Conservation (phyloP, 1,284 basidiomycete genomes). For the Neotropicomus parvogracilis region DNA sequence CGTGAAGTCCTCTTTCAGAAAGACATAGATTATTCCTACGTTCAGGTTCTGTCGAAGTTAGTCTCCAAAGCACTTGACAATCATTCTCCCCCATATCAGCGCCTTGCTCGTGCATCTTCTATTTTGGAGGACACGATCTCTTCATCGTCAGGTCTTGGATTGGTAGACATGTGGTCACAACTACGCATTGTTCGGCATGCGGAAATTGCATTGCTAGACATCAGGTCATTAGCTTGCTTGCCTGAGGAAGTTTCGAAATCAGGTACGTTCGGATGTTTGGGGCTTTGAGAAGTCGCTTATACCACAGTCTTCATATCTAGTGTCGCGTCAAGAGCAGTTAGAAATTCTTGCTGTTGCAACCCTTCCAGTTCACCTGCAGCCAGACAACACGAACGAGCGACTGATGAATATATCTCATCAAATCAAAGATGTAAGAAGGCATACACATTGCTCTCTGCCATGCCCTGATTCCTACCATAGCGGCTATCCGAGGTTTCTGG, state of each 20-base stretch:
- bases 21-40: constrained; percentile 47
- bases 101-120: constrained; percentile 31
- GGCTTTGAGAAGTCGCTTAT: not conserved
- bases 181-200: constrained; percentile 30
- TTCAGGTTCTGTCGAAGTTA: constrained; percentile 42
- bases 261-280: constrained; percentile 13
- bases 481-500: constrained; percentile 12
- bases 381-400: constrained; percentile 7
- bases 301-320: constrained; percentile 11
- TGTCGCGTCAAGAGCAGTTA: constrained; percentile 23
- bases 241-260: constrained; percentile 1
- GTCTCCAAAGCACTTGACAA: constrained; percentile 39
- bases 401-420: constrained; percentile 19
- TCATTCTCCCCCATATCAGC: constrained; percentile 33
- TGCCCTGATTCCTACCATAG: constrained; percentile 16
- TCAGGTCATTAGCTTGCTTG: constrained; percentile 16
- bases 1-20: constrained; percentile 25
- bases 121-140: constrained; percentile 42
- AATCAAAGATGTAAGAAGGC: constrained; percentile 23
- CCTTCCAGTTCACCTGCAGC: constrained; percentile 18
- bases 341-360: constrained; percentile 27
- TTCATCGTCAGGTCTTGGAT: constrained; percentile 52
- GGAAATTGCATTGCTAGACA: constrained; percentile 16
- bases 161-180: constrained; percentile 54
- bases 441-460: not conserved